Percentiles rank a stretch among this genome's conserved stretches.
phyloP scores from a whole-genome alignment of 345 rosid genomes.

The Capsella bursapastoris region DNA sequence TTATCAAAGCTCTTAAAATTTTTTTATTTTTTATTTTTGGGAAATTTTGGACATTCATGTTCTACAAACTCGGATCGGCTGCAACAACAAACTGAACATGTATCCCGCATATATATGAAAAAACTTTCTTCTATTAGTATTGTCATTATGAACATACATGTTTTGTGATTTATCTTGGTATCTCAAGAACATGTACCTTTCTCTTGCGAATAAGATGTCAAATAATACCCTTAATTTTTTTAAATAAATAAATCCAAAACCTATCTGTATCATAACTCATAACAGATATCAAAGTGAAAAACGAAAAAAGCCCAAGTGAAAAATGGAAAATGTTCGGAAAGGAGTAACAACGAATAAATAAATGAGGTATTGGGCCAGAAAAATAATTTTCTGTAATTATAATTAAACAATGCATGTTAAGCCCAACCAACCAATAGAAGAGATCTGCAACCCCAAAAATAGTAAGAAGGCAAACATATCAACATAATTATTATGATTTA shows the following conservation, averaged over 20 bases:
- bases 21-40: no score
- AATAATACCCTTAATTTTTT: background rate
- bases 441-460: background rate
- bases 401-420: background rate
- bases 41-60: no score
- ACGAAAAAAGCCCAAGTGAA: background rate
- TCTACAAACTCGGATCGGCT: no score
- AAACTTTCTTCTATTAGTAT: background rate
- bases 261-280: background rate
- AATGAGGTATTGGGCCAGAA: conserved; percentile 8
- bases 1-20: background rate
- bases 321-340: background rate
- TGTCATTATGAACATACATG: background rate
- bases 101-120: no score
- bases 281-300: background rate
- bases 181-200: background rate
- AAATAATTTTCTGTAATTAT: background rate
- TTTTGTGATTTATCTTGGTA: background rate
- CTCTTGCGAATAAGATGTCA: background rate
- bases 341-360: background rate
- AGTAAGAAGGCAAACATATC: background rate
- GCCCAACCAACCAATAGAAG: background rate
- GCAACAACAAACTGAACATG: background rate
- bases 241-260: background rate
- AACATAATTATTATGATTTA: background rate